phyloP scores from a whole-genome alignment of 2,329 filamentous ascomycete species.

The Neonectria ditissima region DNA sequence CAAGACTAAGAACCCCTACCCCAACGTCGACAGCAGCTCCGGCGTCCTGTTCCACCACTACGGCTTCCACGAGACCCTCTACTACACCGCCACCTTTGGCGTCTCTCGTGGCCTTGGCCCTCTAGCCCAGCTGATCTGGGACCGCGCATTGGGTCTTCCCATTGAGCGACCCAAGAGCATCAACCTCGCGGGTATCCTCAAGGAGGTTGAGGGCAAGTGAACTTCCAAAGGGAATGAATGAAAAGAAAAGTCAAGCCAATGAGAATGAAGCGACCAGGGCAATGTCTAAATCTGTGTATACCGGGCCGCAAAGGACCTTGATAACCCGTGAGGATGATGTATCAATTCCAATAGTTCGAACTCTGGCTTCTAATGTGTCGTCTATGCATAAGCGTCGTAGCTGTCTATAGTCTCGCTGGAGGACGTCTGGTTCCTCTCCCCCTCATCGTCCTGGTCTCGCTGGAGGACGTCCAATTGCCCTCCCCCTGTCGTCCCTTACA shows the following conservation, averaged over 20 bases:
- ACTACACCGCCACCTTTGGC: conserved; percentile 84
- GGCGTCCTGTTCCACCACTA: conserved; percentile 98
- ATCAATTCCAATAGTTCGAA: conserved; percentile 22
- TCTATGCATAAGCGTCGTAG: background rate
- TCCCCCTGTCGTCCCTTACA: conserved; percentile 38
- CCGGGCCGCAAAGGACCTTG: conserved; percentile 26
- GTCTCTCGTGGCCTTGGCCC: conserved; percentile 83
- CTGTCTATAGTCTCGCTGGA: background rate
- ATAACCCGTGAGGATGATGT: conserved; percentile 34
- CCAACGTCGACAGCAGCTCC: conserved; percentile 94
- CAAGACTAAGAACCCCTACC: conserved; percentile 98
- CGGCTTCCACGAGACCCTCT: conserved; percentile 95
- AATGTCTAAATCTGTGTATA: conserved; percentile 42
- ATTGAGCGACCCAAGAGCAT: conserved; percentile 99
- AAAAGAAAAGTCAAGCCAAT: conserved; percentile 22
- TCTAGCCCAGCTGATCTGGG: conserved; percentile 95
- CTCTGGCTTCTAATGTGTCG: background rate
- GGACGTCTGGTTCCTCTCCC: too few species aligned
- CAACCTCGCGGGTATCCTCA: conserved; percentile 86
- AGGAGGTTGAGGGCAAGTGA: conserved; percentile 67
- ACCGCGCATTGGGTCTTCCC: conserved; percentile 89
- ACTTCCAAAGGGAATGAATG: conserved; percentile 10
- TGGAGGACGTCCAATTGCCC: too few species aligned
- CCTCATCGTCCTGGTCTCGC: too few species aligned
- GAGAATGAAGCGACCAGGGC: conserved; percentile 14